Percentiles rank a stretch among this genome's conserved stretches.
Evolutionary conservation across 2,329 filamentous ascomycete species (phyloP).

Genomic region (Phialocephala sp.): DNA sequence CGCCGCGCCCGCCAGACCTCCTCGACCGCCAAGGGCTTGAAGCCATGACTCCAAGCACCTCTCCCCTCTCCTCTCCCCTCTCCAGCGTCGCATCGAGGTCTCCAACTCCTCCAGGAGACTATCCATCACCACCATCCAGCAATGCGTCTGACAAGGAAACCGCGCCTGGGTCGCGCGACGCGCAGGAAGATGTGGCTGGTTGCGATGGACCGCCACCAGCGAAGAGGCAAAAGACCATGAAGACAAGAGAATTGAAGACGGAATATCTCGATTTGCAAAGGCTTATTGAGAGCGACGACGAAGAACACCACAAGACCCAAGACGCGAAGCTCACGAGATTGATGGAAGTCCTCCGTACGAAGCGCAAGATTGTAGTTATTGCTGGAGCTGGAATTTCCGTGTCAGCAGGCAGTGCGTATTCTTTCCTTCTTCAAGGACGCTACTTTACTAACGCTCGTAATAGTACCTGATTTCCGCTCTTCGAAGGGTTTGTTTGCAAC

Average conservation of each 20-base stretch:
- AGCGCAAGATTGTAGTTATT: constrained; percentile 96
- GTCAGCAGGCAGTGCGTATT: constrained; percentile 81
- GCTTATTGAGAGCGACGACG: constrained; percentile 51
- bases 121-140: constrained; percentile 41
- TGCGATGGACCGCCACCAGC: constrained; percentile 69
- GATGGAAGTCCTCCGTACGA: constrained; percentile 77
- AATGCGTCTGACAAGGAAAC: constrained; percentile 35
- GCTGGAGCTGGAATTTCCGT: constrained; percentile 97
- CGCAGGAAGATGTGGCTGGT: constrained; percentile 28
- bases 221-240: constrained; percentile 75
- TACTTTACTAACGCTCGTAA: constrained; percentile 28
- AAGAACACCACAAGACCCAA: constrained; percentile 59
- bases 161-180: constrained; percentile 31
- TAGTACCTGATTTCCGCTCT: constrained; percentile 95
- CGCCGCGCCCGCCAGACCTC: constrained; percentile 14
- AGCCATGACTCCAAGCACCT: constrained; percentile 28
- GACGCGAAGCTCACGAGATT: constrained; percentile 70
- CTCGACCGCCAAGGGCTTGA: constrained; percentile 5
- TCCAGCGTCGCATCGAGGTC: constrained; percentile 45
- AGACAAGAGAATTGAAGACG: constrained; percentile 75
- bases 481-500: constrained; percentile 87
- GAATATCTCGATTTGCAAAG: constrained; percentile 75
- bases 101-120: constrained; percentile 27
- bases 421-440: constrained; percentile 22
- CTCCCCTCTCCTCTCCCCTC: constrained; percentile 44